phyloP scores from a whole-genome alignment of 495 filamentous ascomycete genomes.

The Podospora sp. region DNA sequence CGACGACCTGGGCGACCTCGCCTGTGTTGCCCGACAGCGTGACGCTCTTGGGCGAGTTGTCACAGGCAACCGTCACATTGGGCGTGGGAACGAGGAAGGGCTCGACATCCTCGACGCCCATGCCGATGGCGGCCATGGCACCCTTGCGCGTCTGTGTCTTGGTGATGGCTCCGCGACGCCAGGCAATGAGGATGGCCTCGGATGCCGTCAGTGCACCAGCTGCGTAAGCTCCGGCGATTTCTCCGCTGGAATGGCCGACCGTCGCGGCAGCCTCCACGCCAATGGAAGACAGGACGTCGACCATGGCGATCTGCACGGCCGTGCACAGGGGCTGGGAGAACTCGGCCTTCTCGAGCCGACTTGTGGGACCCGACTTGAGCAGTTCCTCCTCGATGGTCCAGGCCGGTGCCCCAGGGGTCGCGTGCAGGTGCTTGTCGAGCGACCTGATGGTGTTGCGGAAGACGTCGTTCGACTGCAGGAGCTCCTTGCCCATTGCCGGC shows the following conservation, averaged over 20 bases:
- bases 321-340: conserved; percentile 54
- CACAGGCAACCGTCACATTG: too few species aligned
- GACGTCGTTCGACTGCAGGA: conserved; percentile 25
- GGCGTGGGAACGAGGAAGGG: conserved; percentile 25
- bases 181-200: conserved; percentile 51
- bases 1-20: conserved; percentile 37
- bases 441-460: conserved; percentile 27
- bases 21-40: conserved; percentile 48
- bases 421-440: conserved; percentile 23
- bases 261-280: conserved; percentile 50
- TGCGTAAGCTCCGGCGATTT: conserved; percentile 53
- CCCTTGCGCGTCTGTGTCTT: conserved; percentile 16
- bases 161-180: conserved; percentile 41
- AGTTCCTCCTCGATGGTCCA: conserved; percentile 35
- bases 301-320: conserved; percentile 51
- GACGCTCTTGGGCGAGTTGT: conserved; percentile 48
- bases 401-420: conserved; percentile 13
- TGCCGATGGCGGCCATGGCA: neutral
- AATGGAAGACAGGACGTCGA: conserved; percentile 50
- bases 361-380: neutral
- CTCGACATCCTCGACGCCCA: conserved; percentile 51
- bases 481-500: conserved; percentile 23
- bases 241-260: conserved; percentile 62
- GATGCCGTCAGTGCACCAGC: conserved; percentile 41
- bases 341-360: conserved; percentile 34